A percentile compares a stretch with the other conserved stretches of the same genome.
These are phyloP conservation scores for Alternaria ventricosa DNA, from an alignment of 2,329 filamentous ascomycete genomes.

Conservation along the genomic window DNA sequence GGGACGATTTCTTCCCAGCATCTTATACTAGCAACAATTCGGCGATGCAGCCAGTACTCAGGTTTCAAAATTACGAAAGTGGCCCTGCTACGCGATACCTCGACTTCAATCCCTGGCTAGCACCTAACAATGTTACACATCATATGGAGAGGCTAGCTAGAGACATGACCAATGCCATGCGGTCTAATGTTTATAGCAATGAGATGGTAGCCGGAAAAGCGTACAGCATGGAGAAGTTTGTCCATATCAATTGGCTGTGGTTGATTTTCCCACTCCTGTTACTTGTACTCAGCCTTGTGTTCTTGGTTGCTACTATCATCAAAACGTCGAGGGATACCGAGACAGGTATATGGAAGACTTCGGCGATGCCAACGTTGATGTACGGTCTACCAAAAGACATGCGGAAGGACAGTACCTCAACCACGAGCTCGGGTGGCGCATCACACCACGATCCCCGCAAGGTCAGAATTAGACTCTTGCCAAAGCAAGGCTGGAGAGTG, in stretches of 20 bases:
- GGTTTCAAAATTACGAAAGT: no score
- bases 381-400: no score
- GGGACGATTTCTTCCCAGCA: no score
- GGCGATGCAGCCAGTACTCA: no score
- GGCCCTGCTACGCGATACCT: no score
- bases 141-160: constrained; percentile 28
- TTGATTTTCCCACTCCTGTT: constrained; percentile 31
- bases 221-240: constrained; percentile 14
- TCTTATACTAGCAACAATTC: no score
- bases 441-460: not conserved
- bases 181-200: constrained; percentile 15
- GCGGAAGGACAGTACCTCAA: not conserved
- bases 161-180: constrained; percentile 25
- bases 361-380: constrained; percentile 29
- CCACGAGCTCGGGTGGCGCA: not conserved
- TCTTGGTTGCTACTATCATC: constrained; percentile 28
- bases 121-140: constrained; percentile 28
- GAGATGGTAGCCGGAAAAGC: constrained; percentile 13
- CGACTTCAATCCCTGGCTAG: constrained; percentile 19
- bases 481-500: constrained; percentile 27
- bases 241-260: constrained; percentile 34
- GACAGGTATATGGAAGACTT: constrained; percentile 37
- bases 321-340: not conserved
- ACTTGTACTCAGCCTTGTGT: constrained; percentile 25
- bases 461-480: constrained; percentile 17